Percentiles rank a stretch among this genome's conserved stretches.
These are phyloP conservation scores for Quercus tomentella DNA, from an alignment of 331 rosid genomes.

Conservation along the genomic window DNA sequence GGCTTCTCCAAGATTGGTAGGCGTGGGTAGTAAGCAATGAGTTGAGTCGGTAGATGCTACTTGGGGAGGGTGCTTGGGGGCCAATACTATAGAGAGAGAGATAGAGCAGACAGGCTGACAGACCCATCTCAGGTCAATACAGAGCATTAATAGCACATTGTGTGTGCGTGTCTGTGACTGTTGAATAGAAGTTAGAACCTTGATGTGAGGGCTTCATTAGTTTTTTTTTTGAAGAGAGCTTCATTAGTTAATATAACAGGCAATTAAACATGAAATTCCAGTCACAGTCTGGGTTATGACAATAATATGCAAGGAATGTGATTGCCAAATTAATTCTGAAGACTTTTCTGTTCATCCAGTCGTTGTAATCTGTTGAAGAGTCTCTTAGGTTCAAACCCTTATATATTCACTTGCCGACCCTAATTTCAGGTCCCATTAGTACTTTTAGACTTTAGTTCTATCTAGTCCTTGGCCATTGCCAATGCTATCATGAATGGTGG, in stretches of 20 bases:
- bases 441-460: no score
- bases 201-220: background rate
- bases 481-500: no score
- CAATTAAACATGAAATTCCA: background rate
- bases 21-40: no score
- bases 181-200: slow-evolving; percentile 4
- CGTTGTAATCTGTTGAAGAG: no score
- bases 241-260: background rate
- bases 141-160: slow-evolving; percentile 13
- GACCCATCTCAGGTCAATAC: background rate
- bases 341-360: no score
- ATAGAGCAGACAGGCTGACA: background rate
- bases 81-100: background rate
- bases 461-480: no score
- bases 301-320: background rate
- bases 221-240: no score
- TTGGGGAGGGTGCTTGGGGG: background rate
- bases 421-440: no score
- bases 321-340: background rate
- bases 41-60: background rate
- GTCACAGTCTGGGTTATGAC: no score
- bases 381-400: no score
- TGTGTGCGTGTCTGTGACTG: background rate
- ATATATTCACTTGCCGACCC: no score
- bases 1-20: no score